These are phyloP conservation scores for Thalassiosira livingstoniorum DNA, from an alignment of 352 stramenopile species.

Conservation along the genomic window DNA sequence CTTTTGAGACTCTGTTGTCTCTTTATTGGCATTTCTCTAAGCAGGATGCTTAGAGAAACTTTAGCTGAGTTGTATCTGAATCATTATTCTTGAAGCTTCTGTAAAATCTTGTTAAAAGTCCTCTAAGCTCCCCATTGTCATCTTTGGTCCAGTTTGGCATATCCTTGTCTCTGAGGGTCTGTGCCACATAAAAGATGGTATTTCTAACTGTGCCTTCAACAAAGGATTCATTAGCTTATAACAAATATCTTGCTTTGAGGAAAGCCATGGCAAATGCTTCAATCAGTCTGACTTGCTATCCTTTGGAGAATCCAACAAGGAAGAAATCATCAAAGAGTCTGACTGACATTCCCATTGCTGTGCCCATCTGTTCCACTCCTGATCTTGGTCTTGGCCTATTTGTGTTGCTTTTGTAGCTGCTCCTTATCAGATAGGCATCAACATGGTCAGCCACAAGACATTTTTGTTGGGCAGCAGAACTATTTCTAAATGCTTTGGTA, in stretches of 20 bases:
- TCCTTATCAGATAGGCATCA: conserved; percentile 16
- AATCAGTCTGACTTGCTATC: neutral
- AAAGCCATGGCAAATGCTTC: conserved; percentile 2
- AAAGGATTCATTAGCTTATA: neutral
- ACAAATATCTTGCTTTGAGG: neutral
- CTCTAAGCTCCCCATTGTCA: neutral
- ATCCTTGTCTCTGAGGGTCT: neutral
- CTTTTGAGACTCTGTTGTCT: neutral
- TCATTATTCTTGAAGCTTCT: conserved; percentile 5
- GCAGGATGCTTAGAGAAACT: neutral
- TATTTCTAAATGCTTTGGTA: conserved; percentile 19
- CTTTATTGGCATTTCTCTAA: neutral
- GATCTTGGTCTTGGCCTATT: neutral
- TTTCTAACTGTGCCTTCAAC: conserved; percentile 12
- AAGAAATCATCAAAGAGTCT: neutral
- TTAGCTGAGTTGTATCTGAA: neutral
- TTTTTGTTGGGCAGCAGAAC: conserved; percentile 27
- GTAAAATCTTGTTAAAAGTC: neutral
- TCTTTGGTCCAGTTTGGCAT: neutral
- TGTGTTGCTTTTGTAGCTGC: conserved; percentile 3
- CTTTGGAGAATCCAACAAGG: neutral
- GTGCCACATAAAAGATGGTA: conserved; percentile 6
- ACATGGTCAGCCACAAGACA: conserved; percentile 28
- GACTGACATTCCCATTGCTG: neutral
- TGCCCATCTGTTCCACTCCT: neutral